Evolutionary conservation across 257 asterid genomes (phyloP), one percentile per base, ranked within the genome.

Genomic region (Scutellaria barbata): DNA sequence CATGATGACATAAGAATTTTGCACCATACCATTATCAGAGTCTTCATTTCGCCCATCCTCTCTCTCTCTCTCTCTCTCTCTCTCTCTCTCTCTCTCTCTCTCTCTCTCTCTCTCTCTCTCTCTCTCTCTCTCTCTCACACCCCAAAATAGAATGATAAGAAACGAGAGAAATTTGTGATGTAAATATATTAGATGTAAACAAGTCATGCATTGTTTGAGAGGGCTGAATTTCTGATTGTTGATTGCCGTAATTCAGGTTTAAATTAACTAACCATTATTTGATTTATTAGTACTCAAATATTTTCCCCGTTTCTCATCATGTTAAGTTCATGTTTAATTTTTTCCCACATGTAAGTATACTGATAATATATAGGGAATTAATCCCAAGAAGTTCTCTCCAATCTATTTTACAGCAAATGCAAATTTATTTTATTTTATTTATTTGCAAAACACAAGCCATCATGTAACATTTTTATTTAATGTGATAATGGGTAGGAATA

Each of bases 1-100:
- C 78, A 63, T 47, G 65, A 47, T 16, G 89, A 78, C 14, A 73
- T 11, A 5, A 37, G 16, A 42, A 66, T 13, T 45, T 69, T 46
- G 14, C 72, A 74, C 74, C 80, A 78, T 42, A 74, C 81, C 74
- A 63, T 76, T 8, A 80, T 33, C 66, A 84, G 79, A 37, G 72
- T 82, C 12, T 41, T 58, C 5, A 84, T 63, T 77, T 83, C 89
- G 14, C 71, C 73, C 22, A 71, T 77, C 80, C 81, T 47, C 54
- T 71, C 35, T 37, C 11, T 68, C 22, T 51, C 62, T 59, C 62
- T 52, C n/a, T 42, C 2, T 33, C 3, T 37, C 1, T 6, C 3
- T 59, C 5, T 25, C 1, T 16, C 5, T 13, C 6, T 17, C 5
- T 46, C 58, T 58, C 6, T 17, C 5, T 46, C 58, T 58, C 81